Evolutionary conservation across 2,329 filamentous ascomycete genomes (phyloP), one percentile per base, ranked within the genome.

Genomic region (Pezicula rhizophila): DNA sequence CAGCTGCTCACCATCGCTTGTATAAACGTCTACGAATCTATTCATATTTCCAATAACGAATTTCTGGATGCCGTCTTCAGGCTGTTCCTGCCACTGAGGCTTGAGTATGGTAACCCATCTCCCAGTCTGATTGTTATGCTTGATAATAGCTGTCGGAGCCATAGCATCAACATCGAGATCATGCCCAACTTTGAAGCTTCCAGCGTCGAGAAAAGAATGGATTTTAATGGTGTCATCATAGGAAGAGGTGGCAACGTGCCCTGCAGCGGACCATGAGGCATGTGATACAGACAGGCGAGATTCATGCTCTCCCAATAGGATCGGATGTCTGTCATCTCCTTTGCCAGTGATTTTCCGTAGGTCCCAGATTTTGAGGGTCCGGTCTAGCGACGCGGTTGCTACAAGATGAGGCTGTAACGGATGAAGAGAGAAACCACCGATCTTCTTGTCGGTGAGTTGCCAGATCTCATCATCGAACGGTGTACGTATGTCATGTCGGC

Each of bases 1-100:
- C 4, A 99, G 70, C 65, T 97, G 92, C 60, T 89, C 84, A 0
- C 93, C 93, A 43, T 86, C 79, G 0, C 82, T 77, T 1, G 85
- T 86, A 65, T 87, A 99, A 0, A 99, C 79, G 62, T 99, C 93
- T 1, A 97, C 89, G 59, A 96, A 97, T 1, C 93, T 82, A 64
- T 95, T 96, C 93, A 97, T 97, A 59, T 97, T 99, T 1, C 89
- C 93, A 49, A 99, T 92, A 20, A 82, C 87, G 60, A 99, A 90
- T 52, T 92, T 89, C 54, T 95, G 85, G 5, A 95, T 82, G 7
- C 84, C 84, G 50, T 93, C 89, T 31, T 77, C 71, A 0, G 93
- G 92, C 41, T 79, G 77, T 28, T 79, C 74, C 66, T 99, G 93
- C 93, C 93, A 99, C 59, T 96, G 89, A 0, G 65, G 93, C 77